Percentiles rank a stretch among this genome's conserved stretches.
Conservation (phyloP, 441 rosid genomes). For the Populus hybrid region DNA sequence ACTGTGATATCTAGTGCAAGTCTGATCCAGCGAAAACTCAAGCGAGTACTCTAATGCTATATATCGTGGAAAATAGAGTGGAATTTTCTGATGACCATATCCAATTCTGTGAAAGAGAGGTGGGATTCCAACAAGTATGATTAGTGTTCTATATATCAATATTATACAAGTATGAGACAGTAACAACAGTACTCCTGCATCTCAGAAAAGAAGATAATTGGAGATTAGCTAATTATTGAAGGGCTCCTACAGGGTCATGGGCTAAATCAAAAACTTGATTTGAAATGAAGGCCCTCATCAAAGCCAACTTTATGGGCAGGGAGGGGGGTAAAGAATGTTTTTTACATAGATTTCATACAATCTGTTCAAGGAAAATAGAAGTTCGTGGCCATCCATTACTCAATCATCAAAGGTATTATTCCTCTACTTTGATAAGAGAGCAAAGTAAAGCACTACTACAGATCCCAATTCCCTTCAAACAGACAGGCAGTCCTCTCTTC, state of each 20-base stretch:
- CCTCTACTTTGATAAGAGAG: slow-evolving; percentile 24
- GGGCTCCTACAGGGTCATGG: background rate
- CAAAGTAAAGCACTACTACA: slow-evolving; percentile 14
- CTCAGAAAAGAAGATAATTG: background rate
- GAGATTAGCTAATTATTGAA: background rate
- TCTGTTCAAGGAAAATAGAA: background rate
- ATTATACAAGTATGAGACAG: background rate
- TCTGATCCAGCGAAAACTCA: background rate
- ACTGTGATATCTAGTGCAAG: background rate
- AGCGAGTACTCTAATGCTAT: background rate
- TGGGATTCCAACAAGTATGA: background rate
- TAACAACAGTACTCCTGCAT: background rate
- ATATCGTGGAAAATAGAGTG: background rate
- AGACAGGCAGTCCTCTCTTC: slow-evolving; percentile 53
- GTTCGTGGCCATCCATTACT: slow-evolving; percentile 15
- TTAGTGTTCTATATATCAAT: background rate
- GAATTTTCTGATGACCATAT: background rate
- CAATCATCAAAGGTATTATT: slow-evolving; percentile 30
- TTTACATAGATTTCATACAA: slow-evolving; percentile 36
- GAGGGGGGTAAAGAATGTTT: background rate
- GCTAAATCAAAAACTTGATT: background rate
- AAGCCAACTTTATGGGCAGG: slow-evolving; percentile 23
- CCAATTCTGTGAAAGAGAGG: background rate
- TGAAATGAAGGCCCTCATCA: slow-evolving; percentile 19
- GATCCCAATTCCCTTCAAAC: slow-evolving; percentile 45